Percentiles rank a stretch among this genome's conserved stretches.
These are phyloP conservation scores for Salix viminalis DNA, from an alignment of 345 rosid species.

Conservation along the genomic window DNA sequence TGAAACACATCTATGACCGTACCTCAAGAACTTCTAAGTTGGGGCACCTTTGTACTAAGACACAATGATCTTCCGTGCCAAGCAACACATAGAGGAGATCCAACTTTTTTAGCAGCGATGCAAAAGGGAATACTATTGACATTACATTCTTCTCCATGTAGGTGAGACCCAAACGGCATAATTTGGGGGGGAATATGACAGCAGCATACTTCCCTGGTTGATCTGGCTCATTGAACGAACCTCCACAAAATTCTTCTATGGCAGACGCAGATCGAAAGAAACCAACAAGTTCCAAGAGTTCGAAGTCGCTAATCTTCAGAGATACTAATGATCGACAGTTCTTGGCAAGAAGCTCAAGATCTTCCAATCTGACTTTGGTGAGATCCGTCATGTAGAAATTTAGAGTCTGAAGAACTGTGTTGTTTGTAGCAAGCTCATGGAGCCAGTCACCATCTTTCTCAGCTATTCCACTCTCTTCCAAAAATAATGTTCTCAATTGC, in stretches of 20 bases:
- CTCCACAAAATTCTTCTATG: slow-evolving; percentile 93
- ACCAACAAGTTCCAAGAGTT: slow-evolving; percentile 60
- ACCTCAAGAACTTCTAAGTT: slow-evolving; percentile 96
- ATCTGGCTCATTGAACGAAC: slow-evolving; percentile 45
- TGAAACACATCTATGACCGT: slow-evolving; percentile 10
- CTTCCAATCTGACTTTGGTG: slow-evolving; percentile 40
- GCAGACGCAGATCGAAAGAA: slow-evolving; percentile 62
- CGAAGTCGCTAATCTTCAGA: slow-evolving; percentile 70
- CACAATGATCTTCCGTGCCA: slow-evolving; percentile 77
- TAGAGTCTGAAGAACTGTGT: slow-evolving; percentile 65
- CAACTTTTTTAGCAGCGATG: slow-evolving; percentile 63
- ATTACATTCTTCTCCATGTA: slow-evolving; percentile 71
- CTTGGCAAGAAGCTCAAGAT: slow-evolving; percentile 72
- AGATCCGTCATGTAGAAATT: slow-evolving; percentile 86
- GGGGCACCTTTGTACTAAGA: slow-evolving; percentile 70
- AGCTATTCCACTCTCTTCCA: slow-evolving; percentile 72
- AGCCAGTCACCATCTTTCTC: slow-evolving; percentile 87
- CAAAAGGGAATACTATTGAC: slow-evolving; percentile 72
- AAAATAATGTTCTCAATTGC: slow-evolving; percentile 60
- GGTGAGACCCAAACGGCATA: slow-evolving; percentile 68
- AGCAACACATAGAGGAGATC: slow-evolving; percentile 87
- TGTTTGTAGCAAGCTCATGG: slow-evolving; percentile 73
- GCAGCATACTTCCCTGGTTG: slow-evolving; percentile 43
- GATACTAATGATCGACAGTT: slow-evolving; percentile 66
- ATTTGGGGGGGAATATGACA: slow-evolving; percentile 51